Evolutionary conservation across 108 stramenopile genomes (phyloP), one percentile per base, ranked within the genome.

Genomic region (Cylindrotheca closterium): DNA sequence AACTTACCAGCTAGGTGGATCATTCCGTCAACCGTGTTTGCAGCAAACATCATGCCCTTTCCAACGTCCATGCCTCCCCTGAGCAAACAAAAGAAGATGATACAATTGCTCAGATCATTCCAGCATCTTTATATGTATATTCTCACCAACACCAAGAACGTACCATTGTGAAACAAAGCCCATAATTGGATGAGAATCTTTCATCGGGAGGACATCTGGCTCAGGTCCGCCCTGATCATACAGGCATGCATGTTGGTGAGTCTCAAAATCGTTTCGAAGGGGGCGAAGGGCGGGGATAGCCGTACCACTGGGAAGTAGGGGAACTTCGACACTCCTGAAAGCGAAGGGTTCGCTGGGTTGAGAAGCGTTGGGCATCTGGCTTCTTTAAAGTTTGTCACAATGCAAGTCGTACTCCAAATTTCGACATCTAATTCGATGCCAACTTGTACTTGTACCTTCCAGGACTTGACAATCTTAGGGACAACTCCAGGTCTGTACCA

Each of bases 1-100:
- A n/a, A n/a, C n/a, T n/a, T n/a, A n/a, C n/a, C n/a, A n/a, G 82
- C 59, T 73, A 80, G 82, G 80, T 91, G 90, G 17, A 91, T 85
- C 0, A 91, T 28, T 30, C 90, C 90, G 58, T 91, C 90, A 15
- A 91, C 83, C 17, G 81, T 76, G 30, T 74, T 73, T 8, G 74
- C 70, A 0, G 86, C 65, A 77, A 84, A 88, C 60, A 87, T n/a
- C 86, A 91, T 91, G 0, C 88, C 85, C 4, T 57, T 59, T 4
- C 84, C 83, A 4, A 86, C 84, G 45, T 91, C 90, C 86, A 91
- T 91, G n/a, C 90, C 85, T n/a, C n/a, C n/a, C n/a, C n/a, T n/a
- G n/a, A n/a, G n/a, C n/a, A n/a, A n/a, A n/a, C n/a, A n/a, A n/a
- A n/a, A n/a, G n/a, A n/a, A n/a, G n/a, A n/a, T n/a, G n/a, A n/a